Evolutionary conservation across 148 eudicot species (phyloP).

Genomic region (Drosera capensis): DNA sequence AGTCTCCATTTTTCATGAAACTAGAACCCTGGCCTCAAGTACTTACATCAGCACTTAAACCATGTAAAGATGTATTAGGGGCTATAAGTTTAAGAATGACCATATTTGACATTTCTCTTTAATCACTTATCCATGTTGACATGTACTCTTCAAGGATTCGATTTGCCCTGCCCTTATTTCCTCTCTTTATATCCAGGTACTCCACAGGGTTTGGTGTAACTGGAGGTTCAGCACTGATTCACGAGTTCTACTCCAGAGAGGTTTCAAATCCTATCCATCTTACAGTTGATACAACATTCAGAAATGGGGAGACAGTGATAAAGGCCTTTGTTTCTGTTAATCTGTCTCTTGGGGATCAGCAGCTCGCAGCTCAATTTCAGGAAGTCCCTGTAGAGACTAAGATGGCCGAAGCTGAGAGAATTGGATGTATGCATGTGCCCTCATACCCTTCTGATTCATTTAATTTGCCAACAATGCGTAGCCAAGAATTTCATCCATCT

Average conservation of each 20-base stretch:
- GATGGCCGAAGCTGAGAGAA: conserved; percentile 87
- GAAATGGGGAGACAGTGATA: conserved; percentile 53
- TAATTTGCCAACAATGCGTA: neutral
- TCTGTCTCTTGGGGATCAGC: conserved; percentile 80
- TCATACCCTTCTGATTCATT: neutral
- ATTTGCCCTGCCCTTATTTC: neutral
- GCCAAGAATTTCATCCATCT: too few species aligned
- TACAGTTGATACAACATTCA: conserved; percentile 72
- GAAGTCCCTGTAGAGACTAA: conserved; percentile 75
- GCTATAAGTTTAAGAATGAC: neutral
- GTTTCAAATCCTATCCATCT: conserved; percentile 68
- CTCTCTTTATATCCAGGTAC: conserved; percentile 35
- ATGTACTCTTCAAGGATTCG: neutral
- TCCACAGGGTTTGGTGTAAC: conserved; percentile 91
- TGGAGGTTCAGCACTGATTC: conserved; percentile 84
- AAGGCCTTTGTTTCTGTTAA: conserved; percentile 67
- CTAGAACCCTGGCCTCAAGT: neutral
- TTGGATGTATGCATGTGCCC: conserved; percentile 67
- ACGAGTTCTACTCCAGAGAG: conserved; percentile 84
- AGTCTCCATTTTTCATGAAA: neutral
- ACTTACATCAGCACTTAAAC: neutral
- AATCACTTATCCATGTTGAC: neutral
- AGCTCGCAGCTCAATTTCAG: conserved; percentile 89
- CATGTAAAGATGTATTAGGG: too few species aligned
- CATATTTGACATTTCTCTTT: neutral